A percentile compares a stretch with the other conserved stretches of the same genome.
These are phyloP conservation scores for Talaromyces adpressus DNA, from an alignment of 495 filamentous ascomycete genomes.

Conservation along the genomic window DNA sequence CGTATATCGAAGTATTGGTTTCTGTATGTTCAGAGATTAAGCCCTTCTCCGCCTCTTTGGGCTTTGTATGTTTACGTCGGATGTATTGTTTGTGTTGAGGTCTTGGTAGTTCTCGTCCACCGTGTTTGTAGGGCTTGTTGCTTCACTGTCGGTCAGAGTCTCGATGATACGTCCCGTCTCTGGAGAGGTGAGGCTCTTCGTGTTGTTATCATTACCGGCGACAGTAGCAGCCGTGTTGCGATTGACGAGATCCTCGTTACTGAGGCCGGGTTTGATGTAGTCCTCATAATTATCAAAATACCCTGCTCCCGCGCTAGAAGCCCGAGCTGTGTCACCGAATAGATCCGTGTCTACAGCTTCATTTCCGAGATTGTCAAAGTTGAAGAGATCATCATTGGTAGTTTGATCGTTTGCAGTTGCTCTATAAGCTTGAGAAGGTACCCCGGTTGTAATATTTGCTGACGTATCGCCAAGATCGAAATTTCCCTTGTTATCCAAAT, in stretches of 20 bases:
- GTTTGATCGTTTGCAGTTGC: slow-evolving; percentile 7
- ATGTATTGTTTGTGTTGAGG: slow-evolving; percentile 6
- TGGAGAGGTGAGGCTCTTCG: slow-evolving; percentile 13
- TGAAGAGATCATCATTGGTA: slow-evolving; percentile 29
- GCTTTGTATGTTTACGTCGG: slow-evolving; percentile 17
- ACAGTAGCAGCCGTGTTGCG: slow-evolving; percentile 4
- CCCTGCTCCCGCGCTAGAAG: not conserved
- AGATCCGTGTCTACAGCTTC: slow-evolving; percentile 25
- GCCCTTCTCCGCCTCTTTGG: slow-evolving; percentile 32
- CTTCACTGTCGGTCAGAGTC: slow-evolving; percentile 40
- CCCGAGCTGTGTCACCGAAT: slow-evolving; percentile 17
- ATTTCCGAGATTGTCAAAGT: slow-evolving; percentile 34
- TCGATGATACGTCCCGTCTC: slow-evolving; percentile 29
- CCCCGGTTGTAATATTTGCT: not conserved
- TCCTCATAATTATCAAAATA: slow-evolving; percentile 10
- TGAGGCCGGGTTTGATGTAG: slow-evolving; percentile 21
- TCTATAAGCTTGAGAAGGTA: slow-evolving; percentile 10
- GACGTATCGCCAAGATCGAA: slow-evolving; percentile 18
- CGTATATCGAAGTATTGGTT: not conserved
- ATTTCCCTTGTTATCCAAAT: slow-evolving; percentile 23
- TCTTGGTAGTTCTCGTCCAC: slow-evolving; percentile 21
- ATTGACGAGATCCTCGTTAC: slow-evolving; percentile 11
- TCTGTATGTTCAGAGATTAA: not conserved
- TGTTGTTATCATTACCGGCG: not conserved
- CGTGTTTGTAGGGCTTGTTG: slow-evolving; percentile 35